A percentile compares a stretch with the other conserved stretches of the same genome.
Conservation (phyloP, 2,329 filamentous ascomycete genomes). For the Paramyrothecium sp. region DNA sequence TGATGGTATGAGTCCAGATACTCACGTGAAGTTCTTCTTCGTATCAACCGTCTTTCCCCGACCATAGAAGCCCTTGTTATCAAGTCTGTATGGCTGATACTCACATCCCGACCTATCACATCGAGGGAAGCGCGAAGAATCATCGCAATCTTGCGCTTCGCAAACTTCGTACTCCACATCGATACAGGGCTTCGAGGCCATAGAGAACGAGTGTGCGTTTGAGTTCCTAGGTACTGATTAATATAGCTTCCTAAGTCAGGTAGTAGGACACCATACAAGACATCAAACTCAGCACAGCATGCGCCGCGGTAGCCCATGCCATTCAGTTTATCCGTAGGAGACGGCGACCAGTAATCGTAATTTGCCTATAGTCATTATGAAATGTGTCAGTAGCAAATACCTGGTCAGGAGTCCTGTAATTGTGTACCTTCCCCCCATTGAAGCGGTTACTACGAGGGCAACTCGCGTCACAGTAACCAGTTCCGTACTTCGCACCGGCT, state of each 20-base stretch:
- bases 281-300: slow-evolving; percentile 58
- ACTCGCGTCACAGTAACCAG: slow-evolving; percentile 51
- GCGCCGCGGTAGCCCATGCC: slow-evolving; percentile 47
- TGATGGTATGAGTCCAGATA: not conserved
- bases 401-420: not conserved
- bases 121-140: slow-evolving; percentile 41
- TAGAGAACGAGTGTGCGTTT: slow-evolving; percentile 54
- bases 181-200: slow-evolving; percentile 57
- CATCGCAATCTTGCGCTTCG: slow-evolving; percentile 31
- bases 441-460: slow-evolving; percentile 47
- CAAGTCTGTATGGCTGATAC: slow-evolving; percentile 64
- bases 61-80: slow-evolving; percentile 60
- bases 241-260: not conserved
- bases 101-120: slow-evolving; percentile 67
- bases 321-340: slow-evolving; percentile 48
- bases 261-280: slow-evolving; percentile 49
- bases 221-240: slow-evolving; percentile 29
- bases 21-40: slow-evolving; percentile 47
- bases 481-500: slow-evolving; percentile 52
- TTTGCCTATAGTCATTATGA: slow-evolving; percentile 26
- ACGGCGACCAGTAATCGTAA: slow-evolving; percentile 42
- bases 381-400: not conserved
- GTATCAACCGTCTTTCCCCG: slow-evolving; percentile 56
- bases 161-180: slow-evolving; percentile 32
- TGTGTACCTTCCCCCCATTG: slow-evolving; percentile 37